Base-by-base conservation (phyloP, 2,329 filamentous ascomycete species). In the Coniosporium tulheliwenetii region DNA sequence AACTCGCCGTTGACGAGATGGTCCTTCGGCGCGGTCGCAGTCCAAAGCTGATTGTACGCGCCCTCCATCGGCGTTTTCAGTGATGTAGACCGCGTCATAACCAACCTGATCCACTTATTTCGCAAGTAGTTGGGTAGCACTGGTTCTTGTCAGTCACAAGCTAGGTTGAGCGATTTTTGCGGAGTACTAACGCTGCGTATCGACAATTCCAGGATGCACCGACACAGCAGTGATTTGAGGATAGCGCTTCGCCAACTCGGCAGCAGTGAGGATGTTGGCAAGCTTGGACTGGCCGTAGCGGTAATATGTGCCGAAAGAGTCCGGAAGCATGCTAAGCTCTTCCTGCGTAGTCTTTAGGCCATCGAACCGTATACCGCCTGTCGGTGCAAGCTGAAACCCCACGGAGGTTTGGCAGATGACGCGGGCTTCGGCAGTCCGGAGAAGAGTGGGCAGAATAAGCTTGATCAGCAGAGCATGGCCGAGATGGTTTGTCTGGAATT, bases 241-340 rank as follows among this genome's bases (percentile, higher is more conserved):
- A 39, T 66, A 59, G 9, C 52, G 56, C 30, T 51, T 46, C 1
- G 64, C 58, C 3, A 71, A 48, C 39, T 64, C 57, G 8, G 52
- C 49, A 2, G 62, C 54, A 47, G 62, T 67, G 2, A 69, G 52
- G 4, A 70, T 47, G 44, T 69, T 65, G 0, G 69, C 69, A 2
- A 71, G 51, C 47, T 72, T 71, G 37, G 57, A 61, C 45, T 68
- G 63, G 0, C 62, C 66, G 45, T 66, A 66, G 10, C 59, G 52
- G 5, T 44, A 43, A 53, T 58, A 62, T 8, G 52, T 45, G 19
- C 57, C 56, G 19, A 50, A 40, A 41, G 45, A 32, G 9, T 43
- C 41, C 9, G 48, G 40, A 14, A 16, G 36, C 0, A 19, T 37
- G 39, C 52, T 47, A 5, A 41, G 13, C 3, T 33, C 10, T 10